Percentiles rank a stretch among this genome's conserved stretches.
Conservation (phyloP, 176 grass and related monocot genomes). For the Aegilops tauschii region DNA sequence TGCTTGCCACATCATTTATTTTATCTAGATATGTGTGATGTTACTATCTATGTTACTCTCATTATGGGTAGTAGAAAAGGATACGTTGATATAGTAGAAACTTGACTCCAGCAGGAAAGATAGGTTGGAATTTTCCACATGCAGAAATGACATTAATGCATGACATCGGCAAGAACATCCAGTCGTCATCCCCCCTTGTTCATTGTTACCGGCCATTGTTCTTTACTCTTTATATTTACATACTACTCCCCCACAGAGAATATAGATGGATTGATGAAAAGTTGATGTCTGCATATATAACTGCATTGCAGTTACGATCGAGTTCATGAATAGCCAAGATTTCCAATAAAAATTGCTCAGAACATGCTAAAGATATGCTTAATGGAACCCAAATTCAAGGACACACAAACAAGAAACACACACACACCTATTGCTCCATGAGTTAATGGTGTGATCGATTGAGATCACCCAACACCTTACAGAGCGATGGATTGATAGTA, state of each 20-base stretch:
- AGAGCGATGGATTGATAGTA: neutral
- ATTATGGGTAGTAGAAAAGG: neutral
- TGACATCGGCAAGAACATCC: neutral
- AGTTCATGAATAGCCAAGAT: neutral
- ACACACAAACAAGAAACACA: neutral
- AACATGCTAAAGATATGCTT: neutral
- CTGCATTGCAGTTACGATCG: neutral
- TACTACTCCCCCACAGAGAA: too few relatives aligned
- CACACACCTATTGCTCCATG: constrained; percentile 9
- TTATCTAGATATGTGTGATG: too few relatives aligned
- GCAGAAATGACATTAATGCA: constrained; percentile 34
- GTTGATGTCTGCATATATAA: neutral
- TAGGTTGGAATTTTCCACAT: constrained; percentile 30
- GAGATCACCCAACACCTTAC: constrained; percentile 17
- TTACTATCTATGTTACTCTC: too few relatives aligned
- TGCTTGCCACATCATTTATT: too few relatives aligned
- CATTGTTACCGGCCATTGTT: neutral
- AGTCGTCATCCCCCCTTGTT: neutral
- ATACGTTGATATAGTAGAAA: constrained; percentile 38
- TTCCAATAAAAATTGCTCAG: neutral
- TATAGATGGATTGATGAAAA: neutral
- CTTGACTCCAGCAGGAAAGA: constrained; percentile 48
- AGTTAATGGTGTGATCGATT: constrained; percentile 24
- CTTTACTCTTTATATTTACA: neutral
- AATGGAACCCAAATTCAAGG: neutral